Evolutionary conservation across 352 stramenopile genomes (phyloP).

Genomic region (Pythium aquatile): DNA sequence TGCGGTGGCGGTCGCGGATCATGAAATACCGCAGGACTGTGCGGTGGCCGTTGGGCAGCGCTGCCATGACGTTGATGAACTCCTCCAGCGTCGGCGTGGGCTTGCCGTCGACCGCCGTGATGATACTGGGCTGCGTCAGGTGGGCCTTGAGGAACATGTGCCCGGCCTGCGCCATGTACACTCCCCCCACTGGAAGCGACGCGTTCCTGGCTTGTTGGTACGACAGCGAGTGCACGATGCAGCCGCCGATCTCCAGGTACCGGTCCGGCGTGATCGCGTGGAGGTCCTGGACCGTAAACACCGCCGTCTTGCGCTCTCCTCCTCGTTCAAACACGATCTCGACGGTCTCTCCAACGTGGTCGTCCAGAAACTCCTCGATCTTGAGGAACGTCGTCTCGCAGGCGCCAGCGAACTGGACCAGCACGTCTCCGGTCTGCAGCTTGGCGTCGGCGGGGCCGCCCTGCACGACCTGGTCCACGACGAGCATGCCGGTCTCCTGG

Average conservation of each 20-base stretch:
- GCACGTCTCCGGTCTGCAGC: constrained; percentile 83
- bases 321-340: constrained; percentile 77
- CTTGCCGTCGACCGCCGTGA: constrained; percentile 78
- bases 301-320: constrained; percentile 42
- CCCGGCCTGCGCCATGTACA: constrained; percentile 85
- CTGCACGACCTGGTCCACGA: constrained; percentile 87
- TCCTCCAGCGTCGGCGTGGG: constrained; percentile 79
- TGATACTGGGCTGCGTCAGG: constrained; percentile 83
- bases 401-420: constrained; percentile 75
- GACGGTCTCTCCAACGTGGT: constrained; percentile 62
- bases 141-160: constrained; percentile 92
- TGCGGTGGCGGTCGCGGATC: constrained; percentile 82
- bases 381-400: constrained; percentile 82
- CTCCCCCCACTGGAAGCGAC: constrained; percentile 65
- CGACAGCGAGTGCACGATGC: constrained; percentile 86
- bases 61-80: constrained; percentile 72
- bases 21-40: constrained; percentile 87
- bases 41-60: constrained; percentile 74
- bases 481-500: constrained; percentile 87
- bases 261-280: constrained; percentile 78
- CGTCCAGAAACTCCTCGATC: constrained; percentile 80
- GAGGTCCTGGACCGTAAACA: constrained; percentile 64
- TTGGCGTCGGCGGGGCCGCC: constrained; percentile 67
- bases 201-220: constrained; percentile 88
- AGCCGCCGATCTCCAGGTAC: constrained; percentile 86